These are phyloP conservation scores for Solanum chaucha DNA, from an alignment of 257 asterid genomes.

Conservation along the genomic window DNA sequence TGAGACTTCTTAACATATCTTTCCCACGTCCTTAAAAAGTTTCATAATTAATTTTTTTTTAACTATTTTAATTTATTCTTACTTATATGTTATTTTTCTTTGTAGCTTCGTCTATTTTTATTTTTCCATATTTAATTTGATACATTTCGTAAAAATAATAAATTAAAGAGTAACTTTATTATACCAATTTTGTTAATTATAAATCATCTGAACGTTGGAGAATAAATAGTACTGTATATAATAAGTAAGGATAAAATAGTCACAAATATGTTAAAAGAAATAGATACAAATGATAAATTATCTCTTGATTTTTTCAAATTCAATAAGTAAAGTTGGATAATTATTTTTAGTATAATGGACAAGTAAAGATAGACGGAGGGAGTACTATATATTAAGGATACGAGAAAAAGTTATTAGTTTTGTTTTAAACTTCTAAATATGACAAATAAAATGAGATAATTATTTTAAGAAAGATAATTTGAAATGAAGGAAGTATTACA, in stretches of 20 bases:
- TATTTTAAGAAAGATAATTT: neutral
- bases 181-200: accelerated
- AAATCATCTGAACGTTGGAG: neutral
- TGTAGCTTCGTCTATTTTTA: too few relatives aligned
- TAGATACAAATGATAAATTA: too few relatives aligned
- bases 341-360: neutral
- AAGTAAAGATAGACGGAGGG: neutral
- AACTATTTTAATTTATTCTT: too few relatives aligned
- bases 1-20: too few relatives aligned
- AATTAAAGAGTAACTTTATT: neutral
- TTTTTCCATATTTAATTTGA: too few relatives aligned
- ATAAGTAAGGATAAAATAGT: neutral
- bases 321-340: neutral
- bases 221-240: neutral
- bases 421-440: neutral
- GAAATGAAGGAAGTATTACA: neutral
- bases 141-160: too few relatives aligned
- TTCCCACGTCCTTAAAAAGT: too few relatives aligned
- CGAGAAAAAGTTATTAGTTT: neutral
- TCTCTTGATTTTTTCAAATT: too few relatives aligned
- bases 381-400: neutral
- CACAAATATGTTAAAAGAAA: too few relatives aligned
- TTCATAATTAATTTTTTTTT: too few relatives aligned
- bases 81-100: too few relatives aligned
- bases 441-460: neutral